Conservation (phyloP, 371 early-diverging fungal genomes). For the Rhizopus arrhizus region DNA sequence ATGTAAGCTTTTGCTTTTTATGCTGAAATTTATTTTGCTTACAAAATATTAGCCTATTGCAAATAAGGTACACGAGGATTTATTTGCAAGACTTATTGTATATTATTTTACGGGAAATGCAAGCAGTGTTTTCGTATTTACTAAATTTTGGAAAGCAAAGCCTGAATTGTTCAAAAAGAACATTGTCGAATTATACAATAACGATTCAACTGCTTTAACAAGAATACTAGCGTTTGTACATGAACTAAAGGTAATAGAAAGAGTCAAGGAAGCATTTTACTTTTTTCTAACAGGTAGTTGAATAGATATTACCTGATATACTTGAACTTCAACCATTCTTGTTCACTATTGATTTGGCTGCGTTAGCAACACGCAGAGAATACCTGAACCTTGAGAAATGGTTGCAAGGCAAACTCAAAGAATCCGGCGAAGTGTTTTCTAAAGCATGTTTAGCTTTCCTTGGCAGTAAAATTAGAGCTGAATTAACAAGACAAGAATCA, state of each 20-base stretch:
- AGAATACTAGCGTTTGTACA: slow-evolving; percentile 83
- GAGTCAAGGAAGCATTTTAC: background rate
- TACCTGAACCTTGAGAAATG: slow-evolving; percentile 87
- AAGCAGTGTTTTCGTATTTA: slow-evolving; percentile 71
- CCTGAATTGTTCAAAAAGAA: slow-evolving; percentile 64
- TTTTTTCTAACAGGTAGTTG: background rate
- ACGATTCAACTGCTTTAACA: slow-evolving; percentile 71
- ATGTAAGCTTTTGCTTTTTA: slow-evolving; percentile 29
- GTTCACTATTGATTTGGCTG: slow-evolving; percentile 85
- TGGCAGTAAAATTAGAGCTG: slow-evolving; percentile 63
- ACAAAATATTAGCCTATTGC: slow-evolving; percentile 50
- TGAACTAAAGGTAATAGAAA: slow-evolving; percentile 70
- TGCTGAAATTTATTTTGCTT: background rate
- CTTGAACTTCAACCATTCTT: slow-evolving; percentile 71
- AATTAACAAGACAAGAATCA: slow-evolving; percentile 45
- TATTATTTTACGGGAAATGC: slow-evolving; percentile 72
- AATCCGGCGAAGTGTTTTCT: slow-evolving; percentile 72
- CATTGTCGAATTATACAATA: slow-evolving; percentile 72
- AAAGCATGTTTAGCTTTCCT: slow-evolving; percentile 80
- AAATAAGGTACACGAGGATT: slow-evolving; percentile 68
- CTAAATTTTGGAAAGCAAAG: slow-evolving; percentile 75
- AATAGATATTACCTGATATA: slow-evolving; percentile 70
- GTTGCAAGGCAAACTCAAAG: slow-evolving; percentile 74
- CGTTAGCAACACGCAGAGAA: slow-evolving; percentile 80
- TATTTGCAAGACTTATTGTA: slow-evolving; percentile 66